These are phyloP conservation scores for Fagopyrum esculentum DNA, from an alignment of 148 eudicot species.

Conservation along the genomic window DNA sequence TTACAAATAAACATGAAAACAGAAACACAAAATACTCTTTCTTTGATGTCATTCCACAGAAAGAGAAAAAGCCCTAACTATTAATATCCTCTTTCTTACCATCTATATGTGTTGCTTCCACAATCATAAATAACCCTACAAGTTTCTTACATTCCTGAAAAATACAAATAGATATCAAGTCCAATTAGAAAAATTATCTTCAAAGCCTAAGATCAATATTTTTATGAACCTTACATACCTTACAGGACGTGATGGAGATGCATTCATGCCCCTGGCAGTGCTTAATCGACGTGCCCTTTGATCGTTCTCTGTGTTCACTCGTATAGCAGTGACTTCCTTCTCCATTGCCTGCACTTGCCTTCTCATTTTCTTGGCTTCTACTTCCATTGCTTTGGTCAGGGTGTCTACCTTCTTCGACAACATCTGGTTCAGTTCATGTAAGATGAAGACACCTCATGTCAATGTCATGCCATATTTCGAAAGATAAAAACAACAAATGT, in stretches of 20 bases:
- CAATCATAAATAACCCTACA: conserved; percentile 13
- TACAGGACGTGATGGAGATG: conserved; percentile 34
- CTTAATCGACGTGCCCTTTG: conserved; percentile 46
- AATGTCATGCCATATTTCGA: neutral
- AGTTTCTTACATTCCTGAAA: conserved; percentile 44
- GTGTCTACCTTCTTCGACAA: conserved; percentile 87
- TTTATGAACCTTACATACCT: conserved; percentile 52
- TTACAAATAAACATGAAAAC: conserved; percentile 2
- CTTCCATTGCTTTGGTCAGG: conserved; percentile 83
- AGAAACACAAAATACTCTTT: neutral
- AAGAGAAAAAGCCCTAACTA: conserved; percentile 1
- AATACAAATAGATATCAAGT: neutral
- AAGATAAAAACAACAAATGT: neutral
- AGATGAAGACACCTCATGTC: neutral
- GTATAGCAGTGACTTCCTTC: conserved; percentile 69
- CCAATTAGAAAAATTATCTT: neutral
- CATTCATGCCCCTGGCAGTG: conserved; percentile 47
- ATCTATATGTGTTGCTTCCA: neutral
- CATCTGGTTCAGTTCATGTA: conserved; percentile 32
- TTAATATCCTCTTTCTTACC: neutral
- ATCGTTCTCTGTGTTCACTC: conserved; percentile 50
- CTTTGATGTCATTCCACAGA: neutral
- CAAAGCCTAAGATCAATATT: neutral
- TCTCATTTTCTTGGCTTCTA: conserved; percentile 77
- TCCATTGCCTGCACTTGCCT: conserved; percentile 83